Base-by-base conservation (phyloP, 306 rosid genomes). In the Begonia loranthoides region DNA sequence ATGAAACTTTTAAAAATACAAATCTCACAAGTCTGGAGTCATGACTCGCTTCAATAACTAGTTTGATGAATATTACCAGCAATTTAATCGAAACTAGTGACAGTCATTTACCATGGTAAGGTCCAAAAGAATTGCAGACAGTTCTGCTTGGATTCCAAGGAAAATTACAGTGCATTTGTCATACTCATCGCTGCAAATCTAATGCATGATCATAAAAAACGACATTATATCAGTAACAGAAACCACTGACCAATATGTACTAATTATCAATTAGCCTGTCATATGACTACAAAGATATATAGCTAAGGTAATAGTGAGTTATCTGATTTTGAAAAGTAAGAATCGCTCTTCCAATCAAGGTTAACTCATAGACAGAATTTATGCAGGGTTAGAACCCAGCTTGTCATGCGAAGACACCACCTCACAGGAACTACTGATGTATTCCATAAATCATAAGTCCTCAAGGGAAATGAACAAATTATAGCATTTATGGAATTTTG, bases 141-240 rank as follows among this genome's bases (percentile, higher is more conserved):
- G 66, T 71, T 89, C 97, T 53, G 85, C 60, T 82, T 84, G 97
- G 55, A 89, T 45, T 64, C 97, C 97, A 56, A 89, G 76, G 63
- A 80, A 71, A 62, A 85, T 38, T 70, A 95, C 85, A 9, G 90
- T 89, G 67, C 73, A 73, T 13, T 74, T 62, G 65, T 78, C 84
- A 60, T 89, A 89, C 79, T 89, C 95, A 34, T 77, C 73, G 24
- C 85, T 64, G 83, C 97, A 89, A 64, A 89, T 79, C 97, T 89
- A 52, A 57, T 63, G 58, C 56, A 61, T 63, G 3, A 73, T 61
- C 44, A 50, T 40, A 22, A 9, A 57, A 59, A 62, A 60, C 17
- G 58, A 7, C 5, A 63, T 44, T 49, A 46, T 50, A 38, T 54
- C 49, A 51, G 50, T 22, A 55, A 39, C 9, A 17, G 43, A 39